Conservation (phyloP, 2,329 filamentous ascomycete genomes). For the Neonectria magnoliae region DNA sequence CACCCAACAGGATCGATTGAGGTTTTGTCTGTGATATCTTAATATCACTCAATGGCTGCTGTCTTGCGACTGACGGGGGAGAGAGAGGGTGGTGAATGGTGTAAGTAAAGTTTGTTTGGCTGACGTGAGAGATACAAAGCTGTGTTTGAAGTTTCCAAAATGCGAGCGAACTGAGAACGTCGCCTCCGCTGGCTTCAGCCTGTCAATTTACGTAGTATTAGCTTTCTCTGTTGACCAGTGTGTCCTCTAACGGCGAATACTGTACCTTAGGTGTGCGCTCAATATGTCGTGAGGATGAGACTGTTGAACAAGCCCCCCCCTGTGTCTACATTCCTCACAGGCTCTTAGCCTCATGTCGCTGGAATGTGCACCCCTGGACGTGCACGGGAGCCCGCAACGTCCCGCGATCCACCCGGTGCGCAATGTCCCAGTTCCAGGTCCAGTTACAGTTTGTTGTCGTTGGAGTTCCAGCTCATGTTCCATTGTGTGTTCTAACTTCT, state of each 20-base stretch:
- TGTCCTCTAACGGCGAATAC: background rate
- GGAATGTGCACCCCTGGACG: slow-evolving; percentile 27
- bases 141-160: slow-evolving; percentile 11
- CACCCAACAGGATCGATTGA: background rate
- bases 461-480: slow-evolving; percentile 14
- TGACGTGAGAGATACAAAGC: slow-evolving; percentile 14
- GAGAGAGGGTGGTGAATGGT: background rate
- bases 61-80: slow-evolving; percentile 4
- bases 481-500: slow-evolving; percentile 8
- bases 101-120: slow-evolving; percentile 5
- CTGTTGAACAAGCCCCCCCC: slow-evolving; percentile 3
- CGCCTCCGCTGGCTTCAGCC: slow-evolving; percentile 1
- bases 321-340: slow-evolving; percentile 14
- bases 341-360: slow-evolving; percentile 2
- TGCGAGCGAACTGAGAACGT: slow-evolving; percentile 14
- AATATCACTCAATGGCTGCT: slow-evolving; percentile 13
- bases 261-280: too few relatives aligned
- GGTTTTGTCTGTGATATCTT: slow-evolving; percentile 7
- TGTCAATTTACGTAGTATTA: background rate
- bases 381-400: slow-evolving; percentile 36
- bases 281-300: background rate
- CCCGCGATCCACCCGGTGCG: slow-evolving; percentile 35
- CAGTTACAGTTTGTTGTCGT: slow-evolving; percentile 3
- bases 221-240: slow-evolving; percentile 2
- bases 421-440: slow-evolving; percentile 30